These are phyloP conservation scores for Quercus glauca DNA, from an alignment of 306 rosid genomes.

Conservation along the genomic window DNA sequence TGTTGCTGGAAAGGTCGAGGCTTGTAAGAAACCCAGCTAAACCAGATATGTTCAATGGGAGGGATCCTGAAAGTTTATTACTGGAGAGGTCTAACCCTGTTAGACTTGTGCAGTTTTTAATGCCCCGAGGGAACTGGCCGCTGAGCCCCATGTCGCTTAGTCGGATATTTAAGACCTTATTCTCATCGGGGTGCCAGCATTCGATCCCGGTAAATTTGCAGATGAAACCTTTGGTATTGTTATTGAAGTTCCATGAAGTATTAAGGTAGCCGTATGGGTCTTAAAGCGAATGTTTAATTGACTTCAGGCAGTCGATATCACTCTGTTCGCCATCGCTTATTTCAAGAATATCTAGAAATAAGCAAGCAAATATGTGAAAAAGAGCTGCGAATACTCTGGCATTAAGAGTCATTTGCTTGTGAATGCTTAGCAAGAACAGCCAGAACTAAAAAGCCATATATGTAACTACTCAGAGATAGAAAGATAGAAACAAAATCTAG, in stretches of 20 bases:
- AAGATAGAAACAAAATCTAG: too few relatives aligned
- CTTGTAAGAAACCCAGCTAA: too few relatives aligned
- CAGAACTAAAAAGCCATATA: too few relatives aligned
- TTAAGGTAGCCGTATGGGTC: conserved; percentile 48
- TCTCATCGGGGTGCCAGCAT: conserved; percentile 90
- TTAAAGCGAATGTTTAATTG: conserved; percentile 32
- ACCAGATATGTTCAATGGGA: neutral
- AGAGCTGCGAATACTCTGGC: neutral
- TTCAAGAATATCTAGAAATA: conserved; percentile 5
- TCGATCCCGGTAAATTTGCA: conserved; percentile 67
- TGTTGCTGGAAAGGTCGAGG: too few relatives aligned
- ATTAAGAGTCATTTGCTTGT: too few relatives aligned
- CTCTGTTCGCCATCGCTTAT: neutral
- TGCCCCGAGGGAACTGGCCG: conserved; percentile 52
- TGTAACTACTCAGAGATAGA: too few relatives aligned
- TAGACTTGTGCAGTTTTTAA: conserved; percentile 58
- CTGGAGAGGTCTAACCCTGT: conserved; percentile 75
- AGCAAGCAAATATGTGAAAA: neutral
- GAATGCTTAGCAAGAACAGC: too few relatives aligned
- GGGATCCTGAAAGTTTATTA: conserved; percentile 44
- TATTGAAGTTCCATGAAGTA: conserved; percentile 63
- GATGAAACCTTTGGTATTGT: conserved; percentile 54
- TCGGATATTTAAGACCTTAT: conserved; percentile 51
- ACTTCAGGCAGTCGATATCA: conserved; percentile 60
- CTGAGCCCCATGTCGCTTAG: conserved; percentile 67